Percentiles rank a stretch among this genome's conserved stretches.
Conservation (phyloP, 139 green algal genomes). For the Chlamydomonas eustigma region DNA sequence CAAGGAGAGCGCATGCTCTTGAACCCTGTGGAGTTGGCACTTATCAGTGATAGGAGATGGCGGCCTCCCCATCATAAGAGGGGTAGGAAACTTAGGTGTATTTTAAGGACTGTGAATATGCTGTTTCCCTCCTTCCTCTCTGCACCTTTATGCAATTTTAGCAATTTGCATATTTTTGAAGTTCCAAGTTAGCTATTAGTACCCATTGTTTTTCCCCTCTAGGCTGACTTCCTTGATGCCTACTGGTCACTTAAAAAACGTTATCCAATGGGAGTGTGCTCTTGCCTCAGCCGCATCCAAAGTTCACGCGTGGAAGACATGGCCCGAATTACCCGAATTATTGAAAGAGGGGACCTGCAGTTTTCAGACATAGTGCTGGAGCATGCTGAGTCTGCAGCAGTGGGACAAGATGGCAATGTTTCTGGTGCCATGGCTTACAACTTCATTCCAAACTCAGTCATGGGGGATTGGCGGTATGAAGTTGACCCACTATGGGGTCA, state of each 20-base stretch:
- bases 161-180: background rate
- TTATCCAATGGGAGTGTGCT: constrained; percentile 16
- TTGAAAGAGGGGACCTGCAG: background rate
- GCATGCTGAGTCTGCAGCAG: constrained; percentile 39
- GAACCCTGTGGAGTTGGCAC: constrained; percentile 40
- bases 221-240: constrained; percentile 47
- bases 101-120: too few species aligned
- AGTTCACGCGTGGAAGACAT: constrained; percentile 44
- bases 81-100: constrained; percentile 38
- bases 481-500: constrained; percentile 63
- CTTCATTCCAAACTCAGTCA: constrained; percentile 43
- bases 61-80: constrained; percentile 44
- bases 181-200: background rate
- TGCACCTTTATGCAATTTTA: background rate
- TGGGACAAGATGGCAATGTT: background rate
- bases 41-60: constrained; percentile 34
- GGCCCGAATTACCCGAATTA: constrained; percentile 19
- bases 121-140: background rate
- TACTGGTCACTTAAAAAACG: constrained; percentile 31
- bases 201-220: background rate
- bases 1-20: constrained; percentile 19
- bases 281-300: constrained; percentile 48
- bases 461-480: constrained; percentile 41
- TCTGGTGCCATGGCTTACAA: constrained; percentile 18
- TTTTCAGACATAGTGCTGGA: constrained; percentile 43